Conservation (phyloP, 768 basidiomycete species). For the Postia placenta region DNA sequence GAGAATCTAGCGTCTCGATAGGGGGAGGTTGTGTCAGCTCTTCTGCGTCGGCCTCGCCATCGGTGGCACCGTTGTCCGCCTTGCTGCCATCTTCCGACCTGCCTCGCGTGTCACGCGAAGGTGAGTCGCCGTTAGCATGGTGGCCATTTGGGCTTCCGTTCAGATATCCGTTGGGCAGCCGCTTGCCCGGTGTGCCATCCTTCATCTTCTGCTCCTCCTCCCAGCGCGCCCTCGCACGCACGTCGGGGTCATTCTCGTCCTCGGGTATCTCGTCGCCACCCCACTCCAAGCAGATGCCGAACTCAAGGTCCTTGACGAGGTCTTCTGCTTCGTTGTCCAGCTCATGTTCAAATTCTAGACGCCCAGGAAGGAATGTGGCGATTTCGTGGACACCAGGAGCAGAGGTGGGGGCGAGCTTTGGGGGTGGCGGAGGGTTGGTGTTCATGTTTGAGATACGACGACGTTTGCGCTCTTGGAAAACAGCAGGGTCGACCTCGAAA, state of each 20-base stretch:
- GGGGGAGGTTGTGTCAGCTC: slow-evolving; percentile 70
- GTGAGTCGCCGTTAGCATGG: slow-evolving; percentile 20
- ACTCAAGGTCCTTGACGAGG: slow-evolving; percentile 91
- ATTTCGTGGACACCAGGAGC: slow-evolving; percentile 91
- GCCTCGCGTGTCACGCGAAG: slow-evolving; percentile 31
- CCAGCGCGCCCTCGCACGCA: slow-evolving; percentile 43
- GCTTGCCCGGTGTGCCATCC: slow-evolving; percentile 22
- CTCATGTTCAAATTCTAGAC: slow-evolving; percentile 98
- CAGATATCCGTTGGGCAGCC: slow-evolving; percentile 21
- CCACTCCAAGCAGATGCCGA: slow-evolving; percentile 80
- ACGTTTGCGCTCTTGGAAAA: slow-evolving; percentile 87
- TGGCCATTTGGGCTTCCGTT: slow-evolving; percentile 29
- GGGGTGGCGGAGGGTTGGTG: slow-evolving; percentile 44
- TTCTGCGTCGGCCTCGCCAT: slow-evolving; percentile 55
- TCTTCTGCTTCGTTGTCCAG: slow-evolving; percentile 96
- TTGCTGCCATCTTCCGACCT: slow-evolving; percentile 38
- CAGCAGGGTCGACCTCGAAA: slow-evolving; percentile 71
- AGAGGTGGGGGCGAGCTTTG: slow-evolving; percentile 79
- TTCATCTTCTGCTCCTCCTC: slow-evolving; percentile 32
- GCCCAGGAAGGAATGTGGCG: slow-evolving; percentile 87
- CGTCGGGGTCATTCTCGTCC: slow-evolving; percentile 73
- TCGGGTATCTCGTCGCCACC: slow-evolving; percentile 80
- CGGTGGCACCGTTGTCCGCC: slow-evolving; percentile 28
- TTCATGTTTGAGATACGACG: slow-evolving; percentile 81
- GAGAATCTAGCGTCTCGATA: slow-evolving; percentile 76